A percentile compares a stretch with the other conserved stretches of the same genome.
phyloP scores from a whole-genome alignment of 2,329 filamentous ascomycete genomes.

The Graphiopsis chlorocephala region DNA sequence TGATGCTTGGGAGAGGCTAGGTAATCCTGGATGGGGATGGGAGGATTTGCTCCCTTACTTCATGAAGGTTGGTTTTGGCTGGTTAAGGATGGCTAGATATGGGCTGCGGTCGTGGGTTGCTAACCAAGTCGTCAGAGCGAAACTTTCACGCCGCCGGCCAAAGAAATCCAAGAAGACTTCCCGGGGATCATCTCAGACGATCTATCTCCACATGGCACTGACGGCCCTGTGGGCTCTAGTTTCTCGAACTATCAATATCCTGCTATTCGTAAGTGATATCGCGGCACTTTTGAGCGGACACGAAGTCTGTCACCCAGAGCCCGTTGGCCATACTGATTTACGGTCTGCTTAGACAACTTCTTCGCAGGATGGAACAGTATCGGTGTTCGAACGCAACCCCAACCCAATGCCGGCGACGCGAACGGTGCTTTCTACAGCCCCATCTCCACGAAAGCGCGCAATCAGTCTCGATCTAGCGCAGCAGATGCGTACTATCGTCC shows the following conservation, averaged over 20 bases:
- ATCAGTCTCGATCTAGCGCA: slow-evolving; percentile 13
- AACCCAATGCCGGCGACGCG: slow-evolving; percentile 14
- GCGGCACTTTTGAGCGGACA: not conserved
- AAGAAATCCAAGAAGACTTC: slow-evolving; percentile 22
- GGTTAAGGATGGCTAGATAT: not conserved
- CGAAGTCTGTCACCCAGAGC: not conserved
- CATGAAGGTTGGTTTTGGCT: slow-evolving; percentile 24
- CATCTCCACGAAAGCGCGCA: slow-evolving; percentile 1
- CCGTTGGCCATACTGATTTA: no score
- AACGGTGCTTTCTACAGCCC: slow-evolving; percentile 16
- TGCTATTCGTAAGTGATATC: slow-evolving; percentile 18
- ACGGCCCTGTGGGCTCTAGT: slow-evolving; percentile 23
- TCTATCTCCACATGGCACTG: slow-evolving; percentile 19
- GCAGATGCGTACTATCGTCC: slow-evolving; percentile 17
- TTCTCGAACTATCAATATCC: slow-evolving; percentile 25
- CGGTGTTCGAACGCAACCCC: slow-evolving; percentile 1
- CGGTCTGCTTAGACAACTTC: slow-evolving; percentile 16
- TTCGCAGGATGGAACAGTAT: slow-evolving; percentile 22
- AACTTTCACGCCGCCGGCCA: slow-evolving; percentile 21
- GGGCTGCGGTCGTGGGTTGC: slow-evolving; percentile 11
- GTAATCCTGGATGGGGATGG: slow-evolving; percentile 41
- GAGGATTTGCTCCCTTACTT: slow-evolving; percentile 34
- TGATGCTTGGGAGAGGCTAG: slow-evolving; percentile 36
- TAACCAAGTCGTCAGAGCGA: slow-evolving; percentile 26
- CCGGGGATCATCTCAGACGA: slow-evolving; percentile 20